Percentiles rank a stretch among this genome's conserved stretches.
phyloP scores from a whole-genome alignment of 192 early-diverging fungal genomes.

The Coemansia sp. region DNA sequence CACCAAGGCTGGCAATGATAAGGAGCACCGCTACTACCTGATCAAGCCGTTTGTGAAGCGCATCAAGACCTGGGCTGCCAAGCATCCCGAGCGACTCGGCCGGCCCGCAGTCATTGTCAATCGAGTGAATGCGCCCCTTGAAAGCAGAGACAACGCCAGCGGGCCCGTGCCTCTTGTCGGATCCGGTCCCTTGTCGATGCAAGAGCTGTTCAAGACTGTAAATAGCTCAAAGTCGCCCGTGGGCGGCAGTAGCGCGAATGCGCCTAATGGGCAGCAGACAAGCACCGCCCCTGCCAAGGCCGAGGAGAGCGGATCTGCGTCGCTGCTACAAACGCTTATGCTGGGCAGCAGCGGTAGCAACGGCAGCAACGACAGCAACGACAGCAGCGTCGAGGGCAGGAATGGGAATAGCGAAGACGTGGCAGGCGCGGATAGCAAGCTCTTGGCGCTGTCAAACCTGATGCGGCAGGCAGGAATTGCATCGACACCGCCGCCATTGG shows the following conservation, averaged over 20 bases:
- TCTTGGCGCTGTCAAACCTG: slow-evolving; percentile 50
- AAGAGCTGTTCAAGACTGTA: slow-evolving; percentile 40
- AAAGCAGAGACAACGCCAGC: not conserved
- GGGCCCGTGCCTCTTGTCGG: not conserved
- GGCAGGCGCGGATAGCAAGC: slow-evolving; percentile 15
- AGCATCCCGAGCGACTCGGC: slow-evolving; percentile 34
- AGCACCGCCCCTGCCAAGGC: not conserved
- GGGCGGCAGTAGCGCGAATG: slow-evolving; percentile 2
- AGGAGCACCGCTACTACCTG: slow-evolving; percentile 65
- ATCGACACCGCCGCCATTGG: slow-evolving; percentile 11
- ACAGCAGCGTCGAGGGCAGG: not conserved
- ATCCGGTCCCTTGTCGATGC: slow-evolving; percentile 32
- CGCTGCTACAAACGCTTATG: slow-evolving; percentile 56
- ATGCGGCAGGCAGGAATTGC: slow-evolving; percentile 47
- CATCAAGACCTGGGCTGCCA: slow-evolving; percentile 42
- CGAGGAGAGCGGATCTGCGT: slow-evolving; percentile 26
- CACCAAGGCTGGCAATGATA: slow-evolving; percentile 27
- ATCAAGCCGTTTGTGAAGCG: slow-evolving; percentile 68
- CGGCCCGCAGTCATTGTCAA: slow-evolving; percentile 24
- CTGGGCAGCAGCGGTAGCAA: slow-evolving; percentile 1
- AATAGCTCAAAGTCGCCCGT: slow-evolving; percentile 21
- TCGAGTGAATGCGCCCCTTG: not conserved
- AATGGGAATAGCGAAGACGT: not conserved
- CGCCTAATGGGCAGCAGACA: not conserved
- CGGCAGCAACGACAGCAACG: slow-evolving; percentile 6